A percentile compares a stretch with the other conserved stretches of the same genome.
phyloP scores from a whole-genome alignment of 2,329 filamentous ascomycete species.

The Bimuria novae-zelandiae region DNA sequence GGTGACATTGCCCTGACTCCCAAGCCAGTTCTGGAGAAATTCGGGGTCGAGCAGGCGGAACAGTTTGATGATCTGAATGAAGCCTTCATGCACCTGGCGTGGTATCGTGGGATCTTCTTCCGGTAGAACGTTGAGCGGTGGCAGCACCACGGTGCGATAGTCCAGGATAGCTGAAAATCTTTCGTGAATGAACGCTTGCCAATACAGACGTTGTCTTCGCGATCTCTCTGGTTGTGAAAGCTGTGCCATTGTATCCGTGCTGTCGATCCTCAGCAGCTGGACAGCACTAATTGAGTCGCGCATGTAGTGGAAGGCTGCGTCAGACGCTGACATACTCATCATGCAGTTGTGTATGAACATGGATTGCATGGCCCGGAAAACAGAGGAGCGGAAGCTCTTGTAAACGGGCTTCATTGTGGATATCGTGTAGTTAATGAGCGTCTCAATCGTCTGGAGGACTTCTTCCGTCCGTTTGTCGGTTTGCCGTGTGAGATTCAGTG shows the following conservation, averaged over 20 bases:
- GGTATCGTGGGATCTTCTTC: slow-evolving; percentile 49
- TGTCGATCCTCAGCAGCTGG: slow-evolving; percentile 47
- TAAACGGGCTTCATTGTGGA: slow-evolving; percentile 44
- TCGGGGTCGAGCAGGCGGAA: slow-evolving; percentile 52
- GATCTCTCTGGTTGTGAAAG: slow-evolving; percentile 47
- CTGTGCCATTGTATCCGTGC: slow-evolving; percentile 39
- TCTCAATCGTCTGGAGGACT: slow-evolving; percentile 38
- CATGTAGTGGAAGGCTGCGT: slow-evolving; percentile 57
- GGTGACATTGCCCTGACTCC: slow-evolving; percentile 44
- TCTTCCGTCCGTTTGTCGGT: slow-evolving; percentile 38
- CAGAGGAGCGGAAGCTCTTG: slow-evolving; percentile 48
- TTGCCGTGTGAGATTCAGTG: slow-evolving; percentile 49
- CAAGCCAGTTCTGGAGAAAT: slow-evolving; percentile 53
- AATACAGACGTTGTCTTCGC: slow-evolving; percentile 57
- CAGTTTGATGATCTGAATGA: slow-evolving; percentile 51
- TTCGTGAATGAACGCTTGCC: slow-evolving; percentile 62
- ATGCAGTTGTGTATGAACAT: slow-evolving; percentile 60
- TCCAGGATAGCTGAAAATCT: slow-evolving; percentile 60
- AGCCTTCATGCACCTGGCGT: slow-evolving; percentile 48
- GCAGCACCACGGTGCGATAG: slow-evolving; percentile 52
- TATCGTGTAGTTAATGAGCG: slow-evolving; percentile 43
- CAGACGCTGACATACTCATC: slow-evolving; percentile 54
- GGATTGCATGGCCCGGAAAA: slow-evolving; percentile 56
- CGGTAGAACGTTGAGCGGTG: slow-evolving; percentile 45
- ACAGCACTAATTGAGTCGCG: slow-evolving; percentile 54